phyloP scores from a whole-genome alignment of 2,329 filamentous ascomycete species.

The Coniochaeta ligniaria region DNA sequence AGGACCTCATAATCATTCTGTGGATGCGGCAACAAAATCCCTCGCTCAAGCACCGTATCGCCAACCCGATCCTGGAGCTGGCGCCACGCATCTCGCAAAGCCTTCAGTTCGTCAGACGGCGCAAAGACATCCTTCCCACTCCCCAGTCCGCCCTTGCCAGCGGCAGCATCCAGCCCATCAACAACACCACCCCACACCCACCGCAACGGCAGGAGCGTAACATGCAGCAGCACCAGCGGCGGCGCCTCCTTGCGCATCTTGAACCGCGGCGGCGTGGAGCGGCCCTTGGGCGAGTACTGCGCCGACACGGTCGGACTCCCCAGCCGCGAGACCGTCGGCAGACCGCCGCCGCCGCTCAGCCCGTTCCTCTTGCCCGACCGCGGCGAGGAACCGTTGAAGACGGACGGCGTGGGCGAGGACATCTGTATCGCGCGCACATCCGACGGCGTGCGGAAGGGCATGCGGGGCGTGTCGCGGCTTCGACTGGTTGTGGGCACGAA shows the following conservation, averaged over 20 bases:
- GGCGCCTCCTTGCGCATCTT: conserved; percentile 43
- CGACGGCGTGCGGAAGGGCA: conserved; percentile 62
- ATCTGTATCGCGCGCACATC: conserved; percentile 66
- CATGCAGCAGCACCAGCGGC: conserved; percentile 73
- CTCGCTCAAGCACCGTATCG: conserved; percentile 66
- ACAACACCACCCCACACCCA: conserved; percentile 16
- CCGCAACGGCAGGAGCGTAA: conserved; percentile 63
- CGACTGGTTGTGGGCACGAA: conserved; percentile 38
- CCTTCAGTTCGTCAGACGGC: conserved; percentile 38
- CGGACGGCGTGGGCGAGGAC: conserved; percentile 55
- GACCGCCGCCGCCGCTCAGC: conserved; percentile 10
- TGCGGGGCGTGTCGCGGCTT: conserved; percentile 50
- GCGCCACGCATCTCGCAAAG: conserved; percentile 56
- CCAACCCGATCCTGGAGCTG: conserved; percentile 63
- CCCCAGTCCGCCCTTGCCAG: not conserved
- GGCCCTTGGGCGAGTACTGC: conserved; percentile 48
- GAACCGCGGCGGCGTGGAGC: conserved; percentile 48
- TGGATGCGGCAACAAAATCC: conserved; percentile 69
- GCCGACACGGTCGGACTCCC: conserved; percentile 45
- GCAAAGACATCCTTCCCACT: conserved; percentile 16
- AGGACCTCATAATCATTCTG: conserved; percentile 74
- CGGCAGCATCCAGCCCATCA: not conserved
- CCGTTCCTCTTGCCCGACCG: conserved; percentile 41
- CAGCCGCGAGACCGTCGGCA: conserved; percentile 41
- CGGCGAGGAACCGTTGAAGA: conserved; percentile 42